Evolutionary conservation across 768 basidiomycete genomes (phyloP).

Genomic region (Termitomyces sp.): DNA sequence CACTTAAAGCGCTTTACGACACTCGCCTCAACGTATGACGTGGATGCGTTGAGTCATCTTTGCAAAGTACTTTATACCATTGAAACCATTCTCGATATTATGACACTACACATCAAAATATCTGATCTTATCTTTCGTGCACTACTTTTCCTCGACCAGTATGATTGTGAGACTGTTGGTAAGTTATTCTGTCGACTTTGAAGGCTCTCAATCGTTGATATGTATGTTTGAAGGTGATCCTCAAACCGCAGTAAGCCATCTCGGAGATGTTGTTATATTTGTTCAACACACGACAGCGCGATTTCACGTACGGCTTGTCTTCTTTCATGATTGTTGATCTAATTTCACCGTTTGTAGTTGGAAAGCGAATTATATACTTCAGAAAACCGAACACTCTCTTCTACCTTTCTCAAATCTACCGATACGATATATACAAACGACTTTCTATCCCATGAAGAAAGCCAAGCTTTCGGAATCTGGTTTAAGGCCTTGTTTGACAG

Average conservation of each 20-base stretch:
- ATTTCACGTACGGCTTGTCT: conserved; percentile 44
- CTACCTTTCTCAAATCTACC: conserved; percentile 46
- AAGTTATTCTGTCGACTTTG: conserved; percentile 19
- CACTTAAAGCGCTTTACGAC: conserved; percentile 49
- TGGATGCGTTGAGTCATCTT: conserved; percentile 66
- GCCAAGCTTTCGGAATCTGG: conserved; percentile 50
- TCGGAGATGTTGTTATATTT: conserved; percentile 78
- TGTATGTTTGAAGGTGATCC: conserved; percentile 58
- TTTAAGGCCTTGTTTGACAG: conserved; percentile 75
- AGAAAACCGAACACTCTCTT: conserved; percentile 39
- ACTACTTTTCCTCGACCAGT: conserved; percentile 58
- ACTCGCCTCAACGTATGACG: conserved; percentile 47
- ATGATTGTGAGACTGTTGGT: conserved; percentile 81
- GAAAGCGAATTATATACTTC: conserved; percentile 39
- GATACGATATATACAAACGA: conserved; percentile 35
- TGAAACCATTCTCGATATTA: conserved; percentile 57
- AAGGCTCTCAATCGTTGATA: neutral
- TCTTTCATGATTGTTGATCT: neutral
- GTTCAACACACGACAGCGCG: conserved; percentile 59
- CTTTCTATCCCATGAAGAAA: conserved; percentile 37
- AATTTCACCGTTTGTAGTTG: conserved; percentile 34
- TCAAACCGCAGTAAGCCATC: conserved; percentile 71
- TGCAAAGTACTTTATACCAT: conserved; percentile 59
- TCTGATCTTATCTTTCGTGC: conserved; percentile 59
- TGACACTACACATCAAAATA: conserved; percentile 64